Percentiles rank a stretch among this genome's conserved stretches.
Evolutionary conservation across 2,329 filamentous ascomycete species (phyloP).

Genomic region (Fusarium sp.): DNA sequence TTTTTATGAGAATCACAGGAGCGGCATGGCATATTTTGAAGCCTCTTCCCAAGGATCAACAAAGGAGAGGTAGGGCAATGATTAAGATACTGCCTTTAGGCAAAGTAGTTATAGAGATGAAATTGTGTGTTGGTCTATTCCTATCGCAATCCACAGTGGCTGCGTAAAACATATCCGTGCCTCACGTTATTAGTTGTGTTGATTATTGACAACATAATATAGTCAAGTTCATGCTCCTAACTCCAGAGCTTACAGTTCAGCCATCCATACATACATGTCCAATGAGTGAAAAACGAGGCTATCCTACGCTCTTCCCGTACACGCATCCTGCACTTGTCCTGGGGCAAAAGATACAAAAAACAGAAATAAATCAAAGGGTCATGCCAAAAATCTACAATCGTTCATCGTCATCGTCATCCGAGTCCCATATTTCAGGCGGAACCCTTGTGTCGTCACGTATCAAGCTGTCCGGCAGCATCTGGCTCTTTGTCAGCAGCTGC

Average conservation of each 20-base stretch:
- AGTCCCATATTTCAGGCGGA: constrained; percentile 51
- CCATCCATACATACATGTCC: constrained; percentile 11
- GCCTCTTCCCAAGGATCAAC: constrained; percentile 7
- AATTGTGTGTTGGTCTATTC: constrained; percentile 34
- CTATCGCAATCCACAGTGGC: not conserved
- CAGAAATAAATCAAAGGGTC: not conserved
- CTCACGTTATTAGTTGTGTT: not conserved
- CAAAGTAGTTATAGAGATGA: constrained; percentile 42
- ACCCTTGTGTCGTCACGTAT: constrained; percentile 48
- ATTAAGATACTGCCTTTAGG: constrained; percentile 28
- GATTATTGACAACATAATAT: not conserved
- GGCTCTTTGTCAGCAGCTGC: constrained; percentile 61
- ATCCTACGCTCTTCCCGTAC: not conserved
- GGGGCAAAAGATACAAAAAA: not conserved
- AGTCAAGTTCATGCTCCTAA: constrained; percentile 1
- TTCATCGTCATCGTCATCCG: constrained; percentile 45
- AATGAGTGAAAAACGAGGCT: not conserved
- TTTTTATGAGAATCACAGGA: constrained; percentile 30
- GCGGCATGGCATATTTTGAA: constrained; percentile 28
- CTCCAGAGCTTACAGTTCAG: constrained; percentile 12
- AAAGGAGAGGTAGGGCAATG: constrained; percentile 11
- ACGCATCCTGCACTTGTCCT: not conserved
- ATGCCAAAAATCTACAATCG: constrained; percentile 22
- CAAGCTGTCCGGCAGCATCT: constrained; percentile 61
- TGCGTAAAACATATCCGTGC: not conserved